Evolutionary conservation across 2,329 filamentous ascomycete species (phyloP).

Genomic region (Colletotrichum tropicale): DNA sequence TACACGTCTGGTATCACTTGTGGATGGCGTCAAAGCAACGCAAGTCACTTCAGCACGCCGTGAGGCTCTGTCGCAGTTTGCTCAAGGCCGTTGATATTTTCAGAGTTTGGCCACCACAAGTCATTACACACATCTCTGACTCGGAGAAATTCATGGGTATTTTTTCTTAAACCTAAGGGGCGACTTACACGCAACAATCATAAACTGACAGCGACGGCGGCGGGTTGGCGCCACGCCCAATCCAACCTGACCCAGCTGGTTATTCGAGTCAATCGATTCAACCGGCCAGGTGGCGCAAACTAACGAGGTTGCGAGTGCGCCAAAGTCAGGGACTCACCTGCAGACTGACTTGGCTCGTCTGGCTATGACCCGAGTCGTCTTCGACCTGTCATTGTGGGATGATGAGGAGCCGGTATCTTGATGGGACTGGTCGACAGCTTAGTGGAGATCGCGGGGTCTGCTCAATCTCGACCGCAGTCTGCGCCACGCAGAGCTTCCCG

Average conservation of each 20-base stretch:
- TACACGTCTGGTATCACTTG: not conserved
- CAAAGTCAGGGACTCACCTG: not conserved
- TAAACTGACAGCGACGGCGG: not conserved
- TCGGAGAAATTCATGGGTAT: not conserved
- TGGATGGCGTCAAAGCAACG: not conserved
- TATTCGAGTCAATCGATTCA: not conserved
- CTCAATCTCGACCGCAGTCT: not conserved
- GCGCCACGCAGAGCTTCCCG: conserved; percentile 5
- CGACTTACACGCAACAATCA: not conserved
- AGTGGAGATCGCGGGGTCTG: conserved; percentile 13
- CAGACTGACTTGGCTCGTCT: not conserved
- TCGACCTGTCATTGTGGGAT: not conserved
- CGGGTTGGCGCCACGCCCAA: not conserved
- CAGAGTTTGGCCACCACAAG: not conserved
- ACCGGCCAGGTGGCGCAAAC: not conserved
- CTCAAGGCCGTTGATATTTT: not conserved
- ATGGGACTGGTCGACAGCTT: not conserved
- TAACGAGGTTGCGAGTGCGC: not conserved
- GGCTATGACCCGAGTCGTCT: not conserved
- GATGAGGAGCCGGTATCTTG: not conserved
- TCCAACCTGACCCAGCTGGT: not conserved
- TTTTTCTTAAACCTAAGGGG: not conserved
- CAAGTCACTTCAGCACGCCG: not conserved
- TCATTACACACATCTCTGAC: not conserved
- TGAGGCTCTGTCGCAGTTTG: not conserved